Base-by-base conservation (phyloP, 208 protist species). In the Trypanosoma conorhini region DNA sequence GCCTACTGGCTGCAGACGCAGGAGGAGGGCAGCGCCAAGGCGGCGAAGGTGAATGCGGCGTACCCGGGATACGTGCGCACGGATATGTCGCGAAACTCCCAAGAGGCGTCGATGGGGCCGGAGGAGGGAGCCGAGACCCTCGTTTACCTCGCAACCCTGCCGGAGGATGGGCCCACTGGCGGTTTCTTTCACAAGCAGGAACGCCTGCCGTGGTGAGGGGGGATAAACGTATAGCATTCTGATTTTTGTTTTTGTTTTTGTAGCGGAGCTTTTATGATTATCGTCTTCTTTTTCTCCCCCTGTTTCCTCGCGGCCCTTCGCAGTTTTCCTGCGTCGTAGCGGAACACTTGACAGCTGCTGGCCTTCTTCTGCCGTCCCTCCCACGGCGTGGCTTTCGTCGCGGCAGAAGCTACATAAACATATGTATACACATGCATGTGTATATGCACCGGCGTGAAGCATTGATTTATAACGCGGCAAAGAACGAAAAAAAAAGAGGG, bases 181-280 rank as follows among this genome's bases (percentile, higher is more conserved):
- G 88, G 83, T 19, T 89, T 77, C 77, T 94, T 94, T 78, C 73
- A 83, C 77, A 92, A 91, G 82, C 77, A 86, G 74, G 78, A 91
- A 9, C 61, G 61, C 24, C 73, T 94, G 17, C 70, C 76, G 26
- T 94, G 88, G 86, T 94, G 81, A 66, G 33, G 44, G 9, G 44
- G 28, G 58, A n/a, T n/a, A n/a, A n/a, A n/a, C n/a, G n/a, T n/a
- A n/a, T n/a, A n/a, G n/a, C n/a, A n/a, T n/a, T n/a, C n/a, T n/a
- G 48, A 52, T 17, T 19, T 48, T 15, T 48, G 12, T 48, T 48
- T 48, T 48, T 48, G 8, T 48, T 48, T 48, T 48, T 48, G 8
- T 19, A 48, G 42, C 12, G 42, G 42, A 15, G 15, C 42, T n/a
- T n/a, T n/a, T n/a, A n/a, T n/a, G n/a, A n/a, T n/a, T n/a, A n/a